Base-by-base conservation (phyloP, 441 rosid genomes). In the Euphorbia schlechtendalii region DNA sequence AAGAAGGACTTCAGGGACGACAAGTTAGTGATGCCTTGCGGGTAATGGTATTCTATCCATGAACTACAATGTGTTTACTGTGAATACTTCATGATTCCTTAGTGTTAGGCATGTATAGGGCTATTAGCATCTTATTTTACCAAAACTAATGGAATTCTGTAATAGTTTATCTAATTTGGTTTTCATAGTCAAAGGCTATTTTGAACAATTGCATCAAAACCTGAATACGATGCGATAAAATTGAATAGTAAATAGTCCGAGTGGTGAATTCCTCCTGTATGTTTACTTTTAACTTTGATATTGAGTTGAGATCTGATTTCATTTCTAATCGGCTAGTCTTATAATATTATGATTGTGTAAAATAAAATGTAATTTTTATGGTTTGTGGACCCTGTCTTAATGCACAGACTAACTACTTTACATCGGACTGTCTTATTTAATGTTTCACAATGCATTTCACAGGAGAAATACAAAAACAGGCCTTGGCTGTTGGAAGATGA, bases 401-500 rank as follows among this genome's bases (percentile, higher is more conserved):
- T 59, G 48, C 48, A 20, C 38, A 6, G n/a, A 5, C 28, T 59
- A 59, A 36, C 15, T 14, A 21, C 20, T 61, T 38, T 61, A 13
- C 61, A 65, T 40, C 27, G 5, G 28, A n/a, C n/a, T n/a, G n/a
- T 40, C 52, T 55, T 40, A 43, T 38, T 55, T 25, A 43, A 20
- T 40, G 25, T 53, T 9, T 64, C 43, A 53, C 20, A 17, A 52
- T 66, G 46, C 11, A 21, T 61, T 49, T 14, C 59, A n/a, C 28
- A 93, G 99, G 96, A 93, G 73, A 93, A 90, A 82, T 86, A 71
- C 74, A 93, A 88, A 83, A 90, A 93, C 76, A 88, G 69, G 67
- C 97, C 97, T 58, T 93, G 96, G 99, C 63, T 85, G 40, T 73
- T 90, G 82, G 97, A 93, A 81, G 97, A 93, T 82, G 97, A 90